Percentiles rank a stretch among this genome's conserved stretches.
phyloP scores from a whole-genome alignment of 2,329 filamentous ascomycete genomes.

The Didymella segeticola region DNA sequence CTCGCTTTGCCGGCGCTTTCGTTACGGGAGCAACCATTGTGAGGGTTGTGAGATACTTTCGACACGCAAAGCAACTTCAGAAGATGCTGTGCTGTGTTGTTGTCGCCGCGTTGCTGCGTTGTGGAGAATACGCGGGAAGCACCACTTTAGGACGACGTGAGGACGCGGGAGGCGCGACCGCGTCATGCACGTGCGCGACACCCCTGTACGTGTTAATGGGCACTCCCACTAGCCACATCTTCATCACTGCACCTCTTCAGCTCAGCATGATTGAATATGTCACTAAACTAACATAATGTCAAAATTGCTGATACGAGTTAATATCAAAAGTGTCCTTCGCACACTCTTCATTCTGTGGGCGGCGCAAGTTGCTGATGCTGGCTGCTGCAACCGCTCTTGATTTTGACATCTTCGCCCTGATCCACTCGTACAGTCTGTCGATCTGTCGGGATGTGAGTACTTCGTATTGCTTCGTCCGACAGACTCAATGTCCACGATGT shows the following conservation, averaged over 20 bases:
- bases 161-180: conserved; percentile 39
- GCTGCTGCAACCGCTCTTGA: no score
- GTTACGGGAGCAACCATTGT: conserved; percentile 44
- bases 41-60: neutral
- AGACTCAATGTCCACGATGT: neutral
- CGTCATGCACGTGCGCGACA: conserved; percentile 31
- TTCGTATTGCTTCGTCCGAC: neutral
- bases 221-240: conserved; percentile 15
- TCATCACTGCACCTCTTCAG: neutral
- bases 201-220: conserved; percentile 34
- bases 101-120: conserved; percentile 22
- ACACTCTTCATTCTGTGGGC: no score
- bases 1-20: conserved; percentile 53
- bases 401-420: no score
- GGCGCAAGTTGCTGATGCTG: no score
- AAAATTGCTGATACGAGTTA: neutral
- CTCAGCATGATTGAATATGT: neutral
- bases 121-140: conserved; percentile 26
- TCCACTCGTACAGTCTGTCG: no score
- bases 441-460: no score
- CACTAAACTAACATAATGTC: neutral
- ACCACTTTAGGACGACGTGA: conserved; percentile 29
- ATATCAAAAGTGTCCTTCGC: neutral
- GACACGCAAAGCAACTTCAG: neutral
- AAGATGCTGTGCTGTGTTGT: conserved; percentile 1